Percentiles rank a stretch among this genome's conserved stretches.
Evolutionary conservation across 1,139 yeast genomes (phyloP).

Genomic region (Pichia kudriavzevii): DNA sequence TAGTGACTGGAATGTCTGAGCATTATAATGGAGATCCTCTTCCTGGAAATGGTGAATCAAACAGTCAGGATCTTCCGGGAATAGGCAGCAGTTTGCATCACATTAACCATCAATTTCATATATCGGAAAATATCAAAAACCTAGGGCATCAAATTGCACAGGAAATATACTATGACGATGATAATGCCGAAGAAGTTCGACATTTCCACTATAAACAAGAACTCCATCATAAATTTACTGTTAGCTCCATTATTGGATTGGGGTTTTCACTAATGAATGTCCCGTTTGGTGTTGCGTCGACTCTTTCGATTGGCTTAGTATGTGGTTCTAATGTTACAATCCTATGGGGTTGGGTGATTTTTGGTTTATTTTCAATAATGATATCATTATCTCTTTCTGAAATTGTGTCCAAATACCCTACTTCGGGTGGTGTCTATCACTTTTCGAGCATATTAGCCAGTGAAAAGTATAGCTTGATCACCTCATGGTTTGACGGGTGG

Average conservation of each 20-base stretch:
- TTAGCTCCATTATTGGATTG: constrained; percentile 60
- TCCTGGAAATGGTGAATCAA: no score
- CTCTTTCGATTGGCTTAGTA: constrained; percentile 57
- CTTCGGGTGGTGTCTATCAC: constrained; percentile 69
- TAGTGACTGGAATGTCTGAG: no score
- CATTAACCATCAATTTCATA: constrained; percentile 9
- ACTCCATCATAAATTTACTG: constrained; percentile 55
- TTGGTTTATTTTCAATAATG: constrained; percentile 51
- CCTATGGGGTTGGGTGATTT: constrained; percentile 61
- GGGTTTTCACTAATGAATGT: constrained; percentile 77
- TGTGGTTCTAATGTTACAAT: constrained; percentile 73
- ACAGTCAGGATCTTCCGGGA: no score
- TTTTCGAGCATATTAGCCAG: constrained; percentile 65
- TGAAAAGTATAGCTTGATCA: constrained; percentile 42
- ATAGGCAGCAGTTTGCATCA: no score
- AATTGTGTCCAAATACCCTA: constrained; percentile 66
- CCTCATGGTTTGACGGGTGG: constrained; percentile 78
- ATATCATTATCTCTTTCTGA: constrained; percentile 65
- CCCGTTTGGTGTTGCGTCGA: constrained; percentile 66
- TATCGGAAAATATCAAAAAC: constrained; percentile 11
- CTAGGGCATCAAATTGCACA: constrained; percentile 22
- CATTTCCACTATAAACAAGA: constrained; percentile 68
- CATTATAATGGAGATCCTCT: no score
- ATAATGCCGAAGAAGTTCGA: constrained; percentile 52
- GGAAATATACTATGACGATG: constrained; percentile 32